Evolutionary conservation across 2,329 filamentous ascomycete species (phyloP), one percentile per base, ranked within the genome.

Genomic region (Emericellopsis atlantica): DNA sequence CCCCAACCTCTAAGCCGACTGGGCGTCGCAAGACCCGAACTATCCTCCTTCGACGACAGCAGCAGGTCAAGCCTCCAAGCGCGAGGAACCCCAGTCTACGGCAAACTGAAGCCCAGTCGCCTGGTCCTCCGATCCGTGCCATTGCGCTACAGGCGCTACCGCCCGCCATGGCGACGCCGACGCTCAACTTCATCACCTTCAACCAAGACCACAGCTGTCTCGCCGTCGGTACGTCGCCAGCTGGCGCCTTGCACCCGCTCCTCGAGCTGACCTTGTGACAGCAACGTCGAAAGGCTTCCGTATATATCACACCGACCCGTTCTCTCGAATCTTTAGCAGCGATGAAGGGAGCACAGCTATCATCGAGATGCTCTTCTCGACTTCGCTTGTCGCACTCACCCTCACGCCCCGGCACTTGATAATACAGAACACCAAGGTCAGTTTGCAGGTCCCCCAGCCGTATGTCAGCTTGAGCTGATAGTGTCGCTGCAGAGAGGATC

Each of bases 171-270:
- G 66, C 79, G 48, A 72, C 57, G 48, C 80, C 82, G 59, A 67
- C 79, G 38, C 87, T 96, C 69, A 98, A 98, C 65, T 98, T 94
- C 66, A 87, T 98, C 54, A 95, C 90, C 34, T 98, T 96, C 66
- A 98, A 98, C 65, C 92, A 98, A 70, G 92, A 98, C 70, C 88
- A 95, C 69, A 94, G 85, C 73, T 90, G 90, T 62, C 74, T 98
- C 49, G 90, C 90, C 67, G 89, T 98, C 52, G 90, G 87, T 88
- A 70, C 56, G 81, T 63, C 43, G 18, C 24, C 40, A 40, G 22
- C 36, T 40, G 34, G 31, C 36, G 42, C 29, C 23, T 34, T 33
- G 46, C 42, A 42, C 34, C 37, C 33, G 33, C 5, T 16, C 33
- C 12, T 32, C 40, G 48, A 16, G 32, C 47, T 49, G 39, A 47